These are phyloP conservation scores for Leucosporidium creatinivorum DNA, from an alignment of 768 basidiomycete species.

Conservation along the genomic window DNA sequence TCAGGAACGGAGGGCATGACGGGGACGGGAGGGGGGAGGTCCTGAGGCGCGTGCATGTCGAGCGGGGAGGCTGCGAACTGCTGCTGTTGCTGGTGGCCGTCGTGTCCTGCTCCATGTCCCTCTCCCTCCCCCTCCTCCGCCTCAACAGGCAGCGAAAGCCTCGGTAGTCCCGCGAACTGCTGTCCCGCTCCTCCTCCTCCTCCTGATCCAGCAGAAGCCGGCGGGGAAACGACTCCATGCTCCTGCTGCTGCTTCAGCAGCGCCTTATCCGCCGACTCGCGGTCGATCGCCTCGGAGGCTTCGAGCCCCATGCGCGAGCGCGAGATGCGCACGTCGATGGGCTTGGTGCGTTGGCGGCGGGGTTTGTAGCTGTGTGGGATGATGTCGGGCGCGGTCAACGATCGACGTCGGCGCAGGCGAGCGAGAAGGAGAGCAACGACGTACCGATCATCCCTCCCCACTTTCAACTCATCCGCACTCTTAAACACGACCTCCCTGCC, in stretches of 20 bases:
- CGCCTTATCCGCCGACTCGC: background rate
- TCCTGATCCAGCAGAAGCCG: background rate
- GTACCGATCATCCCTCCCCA: slow-evolving; percentile 22
- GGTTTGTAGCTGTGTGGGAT: slow-evolving; percentile 34
- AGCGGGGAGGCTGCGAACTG: too few species aligned
- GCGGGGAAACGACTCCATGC: background rate
- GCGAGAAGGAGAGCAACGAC: too few species aligned
- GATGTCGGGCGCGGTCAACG: background rate
- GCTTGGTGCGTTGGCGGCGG: slow-evolving; percentile 34
- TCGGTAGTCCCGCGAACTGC: too few species aligned
- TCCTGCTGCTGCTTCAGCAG: background rate
- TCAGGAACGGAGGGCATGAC: too few species aligned
- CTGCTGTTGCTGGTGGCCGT: too few species aligned
- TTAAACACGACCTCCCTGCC: background rate
- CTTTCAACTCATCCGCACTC: slow-evolving; percentile 2
- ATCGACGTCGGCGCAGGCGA: background rate
- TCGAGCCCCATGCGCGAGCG: slow-evolving; percentile 13
- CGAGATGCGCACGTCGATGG: slow-evolving; percentile 35
- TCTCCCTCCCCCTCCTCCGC: too few species aligned
- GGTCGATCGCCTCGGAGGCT: slow-evolving; percentile 11
- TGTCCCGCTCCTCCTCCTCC: too few species aligned
- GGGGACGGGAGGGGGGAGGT: too few species aligned
- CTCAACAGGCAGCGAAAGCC: too few species aligned
- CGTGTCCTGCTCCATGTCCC: too few species aligned
- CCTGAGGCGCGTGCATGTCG: too few species aligned